Conservation (phyloP, 306 rosid species). For the Rosa lucieae region DNA sequence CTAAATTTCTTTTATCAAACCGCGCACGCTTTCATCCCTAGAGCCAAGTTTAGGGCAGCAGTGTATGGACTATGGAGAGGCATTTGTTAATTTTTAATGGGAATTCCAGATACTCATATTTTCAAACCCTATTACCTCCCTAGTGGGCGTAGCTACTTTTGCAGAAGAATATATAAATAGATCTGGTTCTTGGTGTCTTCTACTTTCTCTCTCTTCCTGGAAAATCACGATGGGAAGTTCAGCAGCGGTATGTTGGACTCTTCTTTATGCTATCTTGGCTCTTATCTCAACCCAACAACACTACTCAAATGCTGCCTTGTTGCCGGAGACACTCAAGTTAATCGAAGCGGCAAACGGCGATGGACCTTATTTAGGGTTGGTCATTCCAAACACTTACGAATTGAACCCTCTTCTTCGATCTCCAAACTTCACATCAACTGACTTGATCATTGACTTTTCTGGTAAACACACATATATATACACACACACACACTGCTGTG, state of each 20-base stretch:
- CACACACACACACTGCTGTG: background rate
- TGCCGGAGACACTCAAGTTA: slow-evolving; percentile 18
- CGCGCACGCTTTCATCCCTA: too few species aligned
- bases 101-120: background rate
- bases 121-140: background rate
- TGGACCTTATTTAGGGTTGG: slow-evolving; percentile 57
- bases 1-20: too few species aligned
- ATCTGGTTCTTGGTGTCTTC: background rate
- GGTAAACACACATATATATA: slow-evolving; percentile 23
- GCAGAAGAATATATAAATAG: background rate
- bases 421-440: slow-evolving; percentile 34
- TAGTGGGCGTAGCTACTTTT: background rate
- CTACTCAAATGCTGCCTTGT: slow-evolving; percentile 32
- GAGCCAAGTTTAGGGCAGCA: background rate
- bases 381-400: slow-evolving; percentile 54
- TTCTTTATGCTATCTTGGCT: background rate
- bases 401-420: slow-evolving; percentile 51
- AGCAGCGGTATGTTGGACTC: background rate
- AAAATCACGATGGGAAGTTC: background rate
- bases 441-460: slow-evolving; percentile 37
- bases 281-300: background rate
- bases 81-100: too few species aligned
- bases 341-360: slow-evolving; percentile 31
- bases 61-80: background rate
- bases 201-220: background rate